These are phyloP conservation scores for Epichloe brachyelytri DNA, from an alignment of 2,329 filamentous ascomycete species.

Conservation along the genomic window DNA sequence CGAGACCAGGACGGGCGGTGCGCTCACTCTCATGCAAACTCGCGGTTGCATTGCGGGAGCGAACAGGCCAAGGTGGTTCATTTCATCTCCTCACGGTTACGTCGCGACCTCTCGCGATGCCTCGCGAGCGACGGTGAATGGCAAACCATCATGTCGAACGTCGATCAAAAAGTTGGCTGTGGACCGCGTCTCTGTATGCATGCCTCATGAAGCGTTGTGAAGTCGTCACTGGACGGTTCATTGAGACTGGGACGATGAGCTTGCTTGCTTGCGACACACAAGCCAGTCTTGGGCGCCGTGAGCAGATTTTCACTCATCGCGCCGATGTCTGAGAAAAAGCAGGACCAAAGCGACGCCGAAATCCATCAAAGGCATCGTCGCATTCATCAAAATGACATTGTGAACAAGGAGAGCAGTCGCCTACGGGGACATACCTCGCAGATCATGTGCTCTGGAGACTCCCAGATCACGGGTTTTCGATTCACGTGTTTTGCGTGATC, in stretches of 20 bases:
- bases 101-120: neutral
- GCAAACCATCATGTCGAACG: neutral
- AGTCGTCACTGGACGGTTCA: slow-evolving; percentile 4
- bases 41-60: neutral
- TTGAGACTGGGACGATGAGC: neutral
- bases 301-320: neutral
- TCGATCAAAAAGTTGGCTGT: neutral
- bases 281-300: neutral
- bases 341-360: neutral
- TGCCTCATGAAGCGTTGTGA: neutral
- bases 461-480: slow-evolving; percentile 31
- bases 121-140: neutral
- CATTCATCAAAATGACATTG: slow-evolving; percentile 9
- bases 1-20: neutral
- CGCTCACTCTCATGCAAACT: too few relatives aligned
- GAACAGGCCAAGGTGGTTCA: neutral
- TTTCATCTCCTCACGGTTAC: neutral
- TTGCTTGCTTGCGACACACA: neutral
- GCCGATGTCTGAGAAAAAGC: neutral
- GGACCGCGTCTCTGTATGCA: neutral
- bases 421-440: slow-evolving; percentile 27
- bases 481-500: slow-evolving; percentile 33
- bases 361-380: slow-evolving; percentile 1
- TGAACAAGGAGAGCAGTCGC: slow-evolving; percentile 9
- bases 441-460: slow-evolving; percentile 30